Percentiles rank a stretch among this genome's conserved stretches.
phyloP scores from a whole-genome alignment of 257 asterid genomes.

The Mitragyna speciosa region DNA sequence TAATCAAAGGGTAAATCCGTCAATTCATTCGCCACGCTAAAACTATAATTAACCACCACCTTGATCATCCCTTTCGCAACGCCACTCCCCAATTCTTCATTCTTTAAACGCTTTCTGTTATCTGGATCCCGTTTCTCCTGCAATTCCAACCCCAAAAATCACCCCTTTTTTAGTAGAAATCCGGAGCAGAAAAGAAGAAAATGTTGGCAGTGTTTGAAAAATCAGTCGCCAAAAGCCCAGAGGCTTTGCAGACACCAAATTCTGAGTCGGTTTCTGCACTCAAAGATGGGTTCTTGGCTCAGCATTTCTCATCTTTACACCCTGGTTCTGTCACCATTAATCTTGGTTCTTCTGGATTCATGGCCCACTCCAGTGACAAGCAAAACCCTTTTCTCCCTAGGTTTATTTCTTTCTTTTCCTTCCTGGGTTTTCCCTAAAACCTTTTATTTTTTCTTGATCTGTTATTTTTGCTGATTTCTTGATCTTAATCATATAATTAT shows the following conservation, averaged over 20 bases:
- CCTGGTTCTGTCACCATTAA: slow-evolving; percentile 70
- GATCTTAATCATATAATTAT: not conserved
- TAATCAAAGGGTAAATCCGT: not conserved
- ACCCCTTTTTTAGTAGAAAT: not conserved
- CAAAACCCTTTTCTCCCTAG: slow-evolving; percentile 84
- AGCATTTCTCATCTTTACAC: slow-evolving; percentile 56
- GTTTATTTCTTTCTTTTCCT: slow-evolving; percentile 24
- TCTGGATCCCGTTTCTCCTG: not conserved
- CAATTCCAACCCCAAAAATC: not conserved
- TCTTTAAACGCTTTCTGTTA: not conserved
- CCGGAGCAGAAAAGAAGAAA: slow-evolving; percentile 3
- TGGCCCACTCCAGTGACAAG: slow-evolving; percentile 63
- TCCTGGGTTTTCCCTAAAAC: not conserved
- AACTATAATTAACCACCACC: slow-evolving; percentile 12
- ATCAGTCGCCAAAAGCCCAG: slow-evolving; percentile 85
- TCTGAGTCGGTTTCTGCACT: slow-evolving; percentile 51
- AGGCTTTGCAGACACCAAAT: slow-evolving; percentile 60
- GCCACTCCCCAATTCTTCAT: not conserved
- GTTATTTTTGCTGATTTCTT: not conserved
- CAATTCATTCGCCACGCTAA: not conserved
- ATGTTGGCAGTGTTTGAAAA: slow-evolving; percentile 86
- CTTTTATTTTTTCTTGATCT: slow-evolving; percentile 17
- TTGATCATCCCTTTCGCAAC: not conserved
- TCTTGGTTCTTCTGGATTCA: slow-evolving; percentile 66
- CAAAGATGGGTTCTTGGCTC: slow-evolving; percentile 74